phyloP scores from a whole-genome alignment of 768 basidiomycete genomes.

The Calocybe cyanea region DNA sequence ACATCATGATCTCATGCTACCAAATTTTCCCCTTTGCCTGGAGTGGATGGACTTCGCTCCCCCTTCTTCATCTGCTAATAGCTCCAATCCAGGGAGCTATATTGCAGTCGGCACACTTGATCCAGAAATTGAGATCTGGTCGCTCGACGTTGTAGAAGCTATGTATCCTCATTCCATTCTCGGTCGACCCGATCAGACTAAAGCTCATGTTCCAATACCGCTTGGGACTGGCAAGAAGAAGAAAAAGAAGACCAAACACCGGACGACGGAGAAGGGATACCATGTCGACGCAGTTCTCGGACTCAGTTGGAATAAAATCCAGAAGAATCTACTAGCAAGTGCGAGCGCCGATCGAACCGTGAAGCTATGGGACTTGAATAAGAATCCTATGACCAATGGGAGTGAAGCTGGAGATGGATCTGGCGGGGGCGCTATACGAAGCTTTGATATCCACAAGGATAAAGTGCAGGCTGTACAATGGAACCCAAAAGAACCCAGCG shows the following conservation, averaged over 20 bases:
- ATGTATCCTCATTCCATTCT: conserved; percentile 92
- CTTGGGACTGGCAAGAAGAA: conserved; percentile 97
- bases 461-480: conserved; percentile 97
- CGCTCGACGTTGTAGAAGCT: conserved; percentile 87
- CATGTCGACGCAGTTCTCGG: conserved; percentile 95
- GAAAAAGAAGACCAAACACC: conserved; percentile 78
- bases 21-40: conserved; percentile 95
- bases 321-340: conserved; percentile 88
- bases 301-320: conserved; percentile 87
- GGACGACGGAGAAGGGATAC: conserved; percentile 55
- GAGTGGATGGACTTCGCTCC: conserved; percentile 99
- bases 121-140: conserved; percentile 99
- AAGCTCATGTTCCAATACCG: conserved; percentile 72
- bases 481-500: conserved; percentile 86
- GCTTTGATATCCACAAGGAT: conserved; percentile 84
- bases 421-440: conserved; percentile 68
- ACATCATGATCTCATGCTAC: conserved; percentile 97
- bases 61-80: conserved; percentile 38
- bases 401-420: conserved; percentile 33
- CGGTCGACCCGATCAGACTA: conserved; percentile 82
- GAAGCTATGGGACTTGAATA: conserved; percentile 93
- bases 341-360: conserved; percentile 94
- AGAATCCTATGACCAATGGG: conserved; percentile 48
- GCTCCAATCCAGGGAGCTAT: conserved; percentile 69
- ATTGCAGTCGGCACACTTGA: conserved; percentile 97